These are phyloP conservation scores for Lagenidium giganteum DNA, from an alignment of 352 stramenopile genomes.

Conservation along the genomic window DNA sequence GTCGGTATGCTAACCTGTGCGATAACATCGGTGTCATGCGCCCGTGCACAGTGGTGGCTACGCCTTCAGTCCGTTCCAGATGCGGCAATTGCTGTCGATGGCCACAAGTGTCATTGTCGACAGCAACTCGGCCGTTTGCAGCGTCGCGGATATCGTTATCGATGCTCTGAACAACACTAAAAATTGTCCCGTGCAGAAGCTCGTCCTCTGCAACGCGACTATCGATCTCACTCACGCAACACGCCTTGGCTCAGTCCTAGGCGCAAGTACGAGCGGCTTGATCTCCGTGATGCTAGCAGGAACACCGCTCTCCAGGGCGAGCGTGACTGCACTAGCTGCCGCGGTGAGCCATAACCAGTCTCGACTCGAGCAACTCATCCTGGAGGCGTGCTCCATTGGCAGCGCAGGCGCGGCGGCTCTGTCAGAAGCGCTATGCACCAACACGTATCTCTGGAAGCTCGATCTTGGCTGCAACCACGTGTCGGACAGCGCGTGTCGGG, in stretches of 20 bases:
- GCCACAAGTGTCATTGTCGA: constrained; percentile 60
- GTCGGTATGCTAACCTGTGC: too few relatives aligned
- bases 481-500: constrained; percentile 35
- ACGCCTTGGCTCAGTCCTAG: constrained; percentile 28
- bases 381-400: constrained; percentile 57
- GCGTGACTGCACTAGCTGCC: constrained; percentile 35
- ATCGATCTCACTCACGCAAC: constrained; percentile 27
- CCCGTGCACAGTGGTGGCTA: constrained; percentile 21
- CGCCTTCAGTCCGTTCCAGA: constrained; percentile 27
- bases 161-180: constrained; percentile 29
- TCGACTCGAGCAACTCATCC: constrained; percentile 62
- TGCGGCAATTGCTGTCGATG: constrained; percentile 53
- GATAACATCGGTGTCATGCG: too few relatives aligned
- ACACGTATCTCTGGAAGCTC: constrained; percentile 59
- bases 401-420: constrained; percentile 41
- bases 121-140: constrained; percentile 8
- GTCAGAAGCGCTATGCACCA: constrained; percentile 38
- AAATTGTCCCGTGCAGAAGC: constrained; percentile 40
- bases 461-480: constrained; percentile 72
- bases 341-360: constrained; percentile 36
- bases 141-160: constrained; percentile 49
- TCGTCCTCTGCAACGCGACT: constrained; percentile 66
- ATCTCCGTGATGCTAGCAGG: constrained; percentile 62
- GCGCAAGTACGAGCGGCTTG: constrained; percentile 18
- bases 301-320: constrained; percentile 24